These are phyloP conservation scores for Orbilia javanica DNA, from an alignment of 2,329 filamentous ascomycete genomes.

Conservation along the genomic window DNA sequence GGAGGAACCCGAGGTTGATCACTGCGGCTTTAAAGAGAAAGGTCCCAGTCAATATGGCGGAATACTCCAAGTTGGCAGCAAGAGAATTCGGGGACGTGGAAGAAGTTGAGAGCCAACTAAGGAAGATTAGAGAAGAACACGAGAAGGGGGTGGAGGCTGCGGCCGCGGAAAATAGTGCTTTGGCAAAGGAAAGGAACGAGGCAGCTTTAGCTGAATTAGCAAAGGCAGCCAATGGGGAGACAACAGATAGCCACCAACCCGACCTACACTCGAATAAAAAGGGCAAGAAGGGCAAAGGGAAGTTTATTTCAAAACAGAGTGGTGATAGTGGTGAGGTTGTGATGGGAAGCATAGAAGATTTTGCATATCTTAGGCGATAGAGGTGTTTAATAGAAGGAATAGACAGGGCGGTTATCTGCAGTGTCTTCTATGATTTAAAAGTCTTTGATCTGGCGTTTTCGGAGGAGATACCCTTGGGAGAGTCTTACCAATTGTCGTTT, in stretches of 20 bases:
- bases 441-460: slow-evolving; percentile 9
- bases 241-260: slow-evolving; percentile 61
- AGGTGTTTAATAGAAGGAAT: slow-evolving; percentile 42
- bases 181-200: slow-evolving; percentile 63
- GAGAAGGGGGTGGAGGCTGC: slow-evolving; percentile 60
- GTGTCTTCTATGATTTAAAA: background rate
- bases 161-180: slow-evolving; percentile 62
- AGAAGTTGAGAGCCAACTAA: slow-evolving; percentile 63
- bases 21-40: slow-evolving; percentile 72
- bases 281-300: slow-evolving; percentile 63
- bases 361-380: slow-evolving; percentile 58
- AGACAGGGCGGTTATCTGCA: background rate
- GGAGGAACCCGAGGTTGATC: slow-evolving; percentile 74
- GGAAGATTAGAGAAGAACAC: slow-evolving; percentile 64
- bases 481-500: slow-evolving; percentile 2
- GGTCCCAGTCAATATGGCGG: slow-evolving; percentile 64
- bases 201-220: slow-evolving; percentile 60
- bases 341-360: slow-evolving; percentile 59
- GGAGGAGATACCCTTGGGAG: slow-evolving; percentile 43
- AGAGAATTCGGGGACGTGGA: slow-evolving; percentile 62
- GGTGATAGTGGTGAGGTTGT: slow-evolving; percentile 47
- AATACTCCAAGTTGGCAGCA: slow-evolving; percentile 63
- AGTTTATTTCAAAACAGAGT: slow-evolving; percentile 62
- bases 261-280: slow-evolving; percentile 55
- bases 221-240: slow-evolving; percentile 40